Evolutionary conservation across 345 rosid species (phyloP).

Genomic region (Syzygium jambos): DNA sequence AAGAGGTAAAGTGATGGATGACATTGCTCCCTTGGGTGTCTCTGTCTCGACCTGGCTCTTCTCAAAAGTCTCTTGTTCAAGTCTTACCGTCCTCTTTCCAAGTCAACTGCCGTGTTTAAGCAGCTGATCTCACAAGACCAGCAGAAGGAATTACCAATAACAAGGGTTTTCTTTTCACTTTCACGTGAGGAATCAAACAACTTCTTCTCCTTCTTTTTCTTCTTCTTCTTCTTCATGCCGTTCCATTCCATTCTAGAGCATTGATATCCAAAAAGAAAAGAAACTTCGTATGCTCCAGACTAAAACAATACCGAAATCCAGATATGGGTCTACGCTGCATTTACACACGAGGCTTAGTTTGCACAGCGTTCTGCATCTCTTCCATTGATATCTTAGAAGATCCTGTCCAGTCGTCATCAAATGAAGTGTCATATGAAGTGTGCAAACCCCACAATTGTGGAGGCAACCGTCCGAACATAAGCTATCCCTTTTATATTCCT

Average conservation of each 20-base stretch:
- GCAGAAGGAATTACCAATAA: too few relatives aligned
- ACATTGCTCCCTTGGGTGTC: background rate
- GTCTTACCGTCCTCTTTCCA: background rate
- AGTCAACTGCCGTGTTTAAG: background rate
- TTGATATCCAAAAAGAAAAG: too few relatives aligned
- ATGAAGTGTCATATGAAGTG: background rate
- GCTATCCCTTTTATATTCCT: background rate
- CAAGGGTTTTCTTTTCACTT: background rate
- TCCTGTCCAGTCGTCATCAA: rapidly evolving
- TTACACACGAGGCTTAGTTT: background rate
- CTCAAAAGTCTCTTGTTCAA: background rate
- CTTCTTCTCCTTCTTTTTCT: too few relatives aligned
- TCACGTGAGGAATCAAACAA: too few relatives aligned
- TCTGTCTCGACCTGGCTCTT: background rate
- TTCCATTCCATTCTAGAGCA: background rate
- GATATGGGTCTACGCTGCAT: background rate
- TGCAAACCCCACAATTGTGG: rapidly evolving
- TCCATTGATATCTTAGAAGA: background rate
- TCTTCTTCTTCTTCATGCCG: too few relatives aligned
- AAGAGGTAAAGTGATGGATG: background rate
- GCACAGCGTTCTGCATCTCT: background rate
- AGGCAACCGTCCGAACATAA: background rate
- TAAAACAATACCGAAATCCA: background rate
- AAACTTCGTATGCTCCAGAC: background rate
- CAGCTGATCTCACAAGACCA: too few relatives aligned